These are phyloP conservation scores for Chrysopogon serrulatus DNA, from an alignment of 176 grass and related monocot genomes.

Conservation along the genomic window DNA sequence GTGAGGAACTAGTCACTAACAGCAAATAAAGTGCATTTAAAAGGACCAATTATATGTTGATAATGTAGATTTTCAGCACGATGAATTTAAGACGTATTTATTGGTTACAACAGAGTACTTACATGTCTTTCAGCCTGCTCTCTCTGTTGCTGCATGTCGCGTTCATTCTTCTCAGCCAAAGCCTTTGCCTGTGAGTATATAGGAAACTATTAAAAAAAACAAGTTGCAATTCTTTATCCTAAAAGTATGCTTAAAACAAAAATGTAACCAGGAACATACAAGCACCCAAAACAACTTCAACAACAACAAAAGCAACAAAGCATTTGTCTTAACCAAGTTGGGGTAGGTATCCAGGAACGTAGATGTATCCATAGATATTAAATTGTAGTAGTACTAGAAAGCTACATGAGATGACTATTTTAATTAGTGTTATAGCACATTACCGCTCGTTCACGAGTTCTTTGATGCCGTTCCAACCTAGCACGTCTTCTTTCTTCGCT, in stretches of 20 bases:
- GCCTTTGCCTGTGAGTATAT: conserved; percentile 54
- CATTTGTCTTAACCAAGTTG: not conserved
- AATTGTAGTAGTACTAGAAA: not conserved
- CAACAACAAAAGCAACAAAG: not conserved
- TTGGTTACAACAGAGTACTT: conserved; percentile 10
- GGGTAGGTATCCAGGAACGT: not conserved
- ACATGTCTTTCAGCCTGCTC: conserved; percentile 86
- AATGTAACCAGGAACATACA: not conserved
- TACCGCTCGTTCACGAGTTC: conserved; percentile 77
- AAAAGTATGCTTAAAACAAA: not conserved
- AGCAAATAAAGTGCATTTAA: conserved; percentile 4
- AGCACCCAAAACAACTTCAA: not conserved
- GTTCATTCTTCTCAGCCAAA: conserved; percentile 82
- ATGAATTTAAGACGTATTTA: not conserved
- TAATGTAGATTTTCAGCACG: not conserved
- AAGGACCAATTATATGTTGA: not conserved
- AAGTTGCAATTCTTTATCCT: not conserved
- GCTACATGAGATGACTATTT: not conserved
- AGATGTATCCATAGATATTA: conserved; percentile 9
- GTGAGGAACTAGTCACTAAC: not conserved
- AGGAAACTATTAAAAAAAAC: conserved; percentile 13
- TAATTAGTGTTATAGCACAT: conserved; percentile 20
- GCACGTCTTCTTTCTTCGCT: conserved; percentile 88
- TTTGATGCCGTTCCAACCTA: conserved; percentile 75
- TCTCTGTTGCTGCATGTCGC: conserved; percentile 69